Base-by-base conservation (phyloP, 371 early-diverging fungal genomes). In the Mortierella sp. region DNA sequence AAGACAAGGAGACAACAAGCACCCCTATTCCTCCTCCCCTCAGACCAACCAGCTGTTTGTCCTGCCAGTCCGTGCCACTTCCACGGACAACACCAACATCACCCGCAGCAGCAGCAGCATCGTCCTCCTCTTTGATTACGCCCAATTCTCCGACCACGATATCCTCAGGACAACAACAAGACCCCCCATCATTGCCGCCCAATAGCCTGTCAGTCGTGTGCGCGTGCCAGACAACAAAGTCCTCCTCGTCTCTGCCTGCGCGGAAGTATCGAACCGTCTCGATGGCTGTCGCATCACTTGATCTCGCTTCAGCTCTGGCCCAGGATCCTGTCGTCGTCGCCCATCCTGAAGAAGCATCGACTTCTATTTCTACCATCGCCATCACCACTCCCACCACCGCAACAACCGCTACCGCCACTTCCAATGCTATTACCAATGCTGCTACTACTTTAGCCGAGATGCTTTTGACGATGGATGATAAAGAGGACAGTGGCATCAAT, bases 221-320 rank as follows among this genome's bases (percentile, higher is more conserved):
- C 58, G 14, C 51, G 70, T 60, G 41, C 12, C 46, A 65, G 70
- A n/a, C 65, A 75, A 16, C 51, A 27, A 44, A 56, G 11, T 16
- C 76, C 27, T 21, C 32, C n/a, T 46, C 72, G 18, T 29, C 65
- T 24, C 63, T 68, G 4, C 71, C 79, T 48, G 75, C 46, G 56
- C 83, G 79, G 43, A 76, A 68, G 54, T 71, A 80, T 71, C 63
- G 75, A n/a, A 77, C 80, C 60, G 51, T 72, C n/a, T 75, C 80
- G 32, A 77, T 51, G 14, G 56, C 80, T 16, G 71, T 75, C 29
- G 74, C 71, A 49, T 76, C 83, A 44, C 80, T 79, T 63, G 83
- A 73, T 38, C 29, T 74, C 35, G 65, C 71, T 51, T 46, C 79
- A 18, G 74, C 55, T n/a, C 32, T 80, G 27, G 44, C 76, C n/a